phyloP scores from a whole-genome alignment of 768 basidiomycete species.

The Lactarius trivialis region DNA sequence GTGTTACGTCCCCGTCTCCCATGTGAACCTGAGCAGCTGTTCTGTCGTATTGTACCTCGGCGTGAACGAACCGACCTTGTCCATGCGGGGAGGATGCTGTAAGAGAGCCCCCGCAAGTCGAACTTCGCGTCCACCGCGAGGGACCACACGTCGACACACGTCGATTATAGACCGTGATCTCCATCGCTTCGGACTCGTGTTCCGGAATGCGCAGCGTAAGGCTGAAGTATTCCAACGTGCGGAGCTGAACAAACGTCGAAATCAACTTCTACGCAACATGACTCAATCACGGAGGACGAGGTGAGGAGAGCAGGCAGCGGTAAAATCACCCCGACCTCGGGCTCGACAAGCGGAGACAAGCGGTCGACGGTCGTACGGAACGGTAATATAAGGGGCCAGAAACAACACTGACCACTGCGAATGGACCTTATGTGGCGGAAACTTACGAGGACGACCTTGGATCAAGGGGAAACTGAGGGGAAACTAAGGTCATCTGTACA shows the following conservation, averaged over 20 bases:
- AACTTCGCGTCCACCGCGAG: background rate
- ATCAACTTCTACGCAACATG: background rate
- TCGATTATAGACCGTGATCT: background rate
- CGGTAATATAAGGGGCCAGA: no score
- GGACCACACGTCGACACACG: background rate
- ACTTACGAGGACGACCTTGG: no score
- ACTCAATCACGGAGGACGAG: no score
- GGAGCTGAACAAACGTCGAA: slow-evolving; percentile 9
- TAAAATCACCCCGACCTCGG: no score
- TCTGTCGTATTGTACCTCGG: slow-evolving; percentile 2
- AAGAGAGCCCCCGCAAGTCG: slow-evolving; percentile 1
- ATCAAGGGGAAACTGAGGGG: no score
- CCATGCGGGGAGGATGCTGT: background rate
- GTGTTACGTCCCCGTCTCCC: slow-evolving; percentile 1
- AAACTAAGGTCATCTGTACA: no score
- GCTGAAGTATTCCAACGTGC: slow-evolving; percentile 2
- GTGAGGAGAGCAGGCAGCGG: no score
- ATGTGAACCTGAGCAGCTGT: background rate
- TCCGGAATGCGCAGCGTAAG: background rate
- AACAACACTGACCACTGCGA: no score
- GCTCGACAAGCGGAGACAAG: no score
- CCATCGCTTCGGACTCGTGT: background rate
- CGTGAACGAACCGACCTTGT: background rate
- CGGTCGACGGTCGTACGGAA: no score
- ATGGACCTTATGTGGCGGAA: no score